These are phyloP conservation scores for Diplodia mutila DNA, from an alignment of 2,329 filamentous ascomycete species.

Conservation along the genomic window DNA sequence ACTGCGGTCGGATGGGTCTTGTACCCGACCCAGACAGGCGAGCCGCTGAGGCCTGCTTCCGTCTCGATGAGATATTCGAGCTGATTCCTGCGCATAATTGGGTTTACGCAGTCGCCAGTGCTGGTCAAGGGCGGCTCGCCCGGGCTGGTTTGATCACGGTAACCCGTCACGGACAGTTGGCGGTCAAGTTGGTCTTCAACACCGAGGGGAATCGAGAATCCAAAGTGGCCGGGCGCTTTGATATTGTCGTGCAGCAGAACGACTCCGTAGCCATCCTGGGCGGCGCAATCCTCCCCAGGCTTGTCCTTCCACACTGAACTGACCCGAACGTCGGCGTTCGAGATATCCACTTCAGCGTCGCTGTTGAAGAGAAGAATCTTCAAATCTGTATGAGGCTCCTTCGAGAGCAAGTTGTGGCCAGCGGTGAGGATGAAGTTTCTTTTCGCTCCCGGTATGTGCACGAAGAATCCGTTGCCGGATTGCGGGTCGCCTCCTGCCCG, in stretches of 20 bases:
- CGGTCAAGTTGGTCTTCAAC: background rate
- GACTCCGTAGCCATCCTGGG: background rate
- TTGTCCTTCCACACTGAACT: background rate
- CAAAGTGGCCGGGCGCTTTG: background rate
- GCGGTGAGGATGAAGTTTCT: background rate
- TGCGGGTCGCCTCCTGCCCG: background rate
- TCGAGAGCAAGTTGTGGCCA: background rate
- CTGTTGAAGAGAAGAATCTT: background rate
- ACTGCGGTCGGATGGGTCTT: background rate
- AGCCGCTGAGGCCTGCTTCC: background rate
- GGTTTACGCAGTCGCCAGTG: background rate
- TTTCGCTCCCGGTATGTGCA: background rate
- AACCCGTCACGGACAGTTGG: background rate
- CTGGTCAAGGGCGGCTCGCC: background rate
- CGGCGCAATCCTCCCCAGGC: background rate
- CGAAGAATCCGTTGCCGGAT: background rate
- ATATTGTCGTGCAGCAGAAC: rapidly evolving
- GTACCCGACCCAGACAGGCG: background rate
- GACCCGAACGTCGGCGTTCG: background rate
- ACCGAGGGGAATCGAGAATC: background rate
- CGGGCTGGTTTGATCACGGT: no score
- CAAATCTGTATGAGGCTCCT: background rate
- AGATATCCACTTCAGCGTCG: background rate
- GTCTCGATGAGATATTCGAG: background rate
- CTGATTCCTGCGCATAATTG: background rate